Conservation (phyloP, 805 yeast genomes). For the Candida xiaguanensis region DNA sequence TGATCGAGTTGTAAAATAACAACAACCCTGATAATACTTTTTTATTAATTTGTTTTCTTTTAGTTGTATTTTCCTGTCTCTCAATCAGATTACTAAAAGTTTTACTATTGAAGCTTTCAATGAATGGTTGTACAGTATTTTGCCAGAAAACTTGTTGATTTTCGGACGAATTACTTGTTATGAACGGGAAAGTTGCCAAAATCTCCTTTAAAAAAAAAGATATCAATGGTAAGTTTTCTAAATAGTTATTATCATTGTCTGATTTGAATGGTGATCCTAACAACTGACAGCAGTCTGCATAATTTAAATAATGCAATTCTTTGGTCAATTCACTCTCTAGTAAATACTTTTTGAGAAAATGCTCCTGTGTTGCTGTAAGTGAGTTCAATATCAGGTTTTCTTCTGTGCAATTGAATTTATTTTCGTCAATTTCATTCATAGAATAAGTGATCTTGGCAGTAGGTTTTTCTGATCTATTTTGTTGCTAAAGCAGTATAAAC, state of each 20-base stretch:
- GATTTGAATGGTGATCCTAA: constrained; percentile 75
- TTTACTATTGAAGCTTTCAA: constrained; percentile 72
- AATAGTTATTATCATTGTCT: background rate
- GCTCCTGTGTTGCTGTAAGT: constrained; percentile 63
- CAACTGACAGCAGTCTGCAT: constrained; percentile 57
- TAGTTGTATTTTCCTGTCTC: constrained; percentile 63
- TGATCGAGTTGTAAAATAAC: constrained; percentile 70
- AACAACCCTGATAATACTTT: constrained; percentile 62
- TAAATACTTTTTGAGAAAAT: constrained; percentile 80
- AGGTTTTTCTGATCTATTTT: no score
- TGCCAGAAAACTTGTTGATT: constrained; percentile 66
- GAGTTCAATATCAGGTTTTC: background rate
- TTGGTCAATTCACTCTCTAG: constrained; percentile 55
- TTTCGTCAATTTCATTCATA: background rate
- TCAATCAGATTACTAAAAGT: constrained; percentile 72
- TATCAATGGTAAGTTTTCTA: constrained; percentile 59
- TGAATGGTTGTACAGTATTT: constrained; percentile 71
- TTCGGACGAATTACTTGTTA: constrained; percentile 46
- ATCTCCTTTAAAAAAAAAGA: constrained; percentile 63
- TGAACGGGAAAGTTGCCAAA: constrained; percentile 71
- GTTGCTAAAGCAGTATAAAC: no score
- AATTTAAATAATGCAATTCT: constrained; percentile 60
- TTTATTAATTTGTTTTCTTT: constrained; percentile 57
- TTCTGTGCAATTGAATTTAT: background rate
- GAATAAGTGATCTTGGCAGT: no score